phyloP scores from a whole-genome alignment of 495 filamentous ascomycete species.

The Cryomyces antarcticus region DNA sequence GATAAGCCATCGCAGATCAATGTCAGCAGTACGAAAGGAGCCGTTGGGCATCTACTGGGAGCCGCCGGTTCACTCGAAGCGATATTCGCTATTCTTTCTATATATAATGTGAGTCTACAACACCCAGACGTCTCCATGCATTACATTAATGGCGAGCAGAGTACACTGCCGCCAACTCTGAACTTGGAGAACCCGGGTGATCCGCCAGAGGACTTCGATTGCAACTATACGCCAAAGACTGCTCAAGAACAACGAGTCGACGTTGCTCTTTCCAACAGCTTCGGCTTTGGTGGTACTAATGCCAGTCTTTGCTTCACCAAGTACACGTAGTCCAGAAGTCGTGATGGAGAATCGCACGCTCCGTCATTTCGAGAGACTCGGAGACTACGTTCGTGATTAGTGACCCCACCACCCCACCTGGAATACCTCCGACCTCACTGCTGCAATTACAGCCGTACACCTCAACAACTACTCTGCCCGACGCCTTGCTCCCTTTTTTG shows the following conservation, averaged over 20 bases:
- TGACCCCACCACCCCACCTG: too few species aligned
- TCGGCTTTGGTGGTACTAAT: slow-evolving; percentile 96
- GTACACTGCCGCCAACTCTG: slow-evolving; percentile 66
- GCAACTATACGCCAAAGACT: slow-evolving; percentile 64
- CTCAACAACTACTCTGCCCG: too few species aligned
- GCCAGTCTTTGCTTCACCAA: slow-evolving; percentile 67
- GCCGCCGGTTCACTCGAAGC: slow-evolving; percentile 82
- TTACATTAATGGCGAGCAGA: slow-evolving; percentile 25
- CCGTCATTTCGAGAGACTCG: too few species aligned
- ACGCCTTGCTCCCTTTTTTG: too few species aligned
- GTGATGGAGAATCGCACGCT: too few species aligned
- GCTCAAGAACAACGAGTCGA: slow-evolving; percentile 51
- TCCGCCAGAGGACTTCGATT: slow-evolving; percentile 40
- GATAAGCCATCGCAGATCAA: slow-evolving; percentile 44
- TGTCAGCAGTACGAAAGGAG: slow-evolving; percentile 84
- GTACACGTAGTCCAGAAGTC: slow-evolving; percentile 1
- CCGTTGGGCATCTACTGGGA: slow-evolving; percentile 78
- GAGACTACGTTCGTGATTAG: too few species aligned
- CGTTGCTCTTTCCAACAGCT: slow-evolving; percentile 80
- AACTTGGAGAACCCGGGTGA: slow-evolving; percentile 48
- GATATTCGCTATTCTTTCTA: slow-evolving; percentile 58
- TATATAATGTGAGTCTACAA: slow-evolving; percentile 43
- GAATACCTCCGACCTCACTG: too few species aligned
- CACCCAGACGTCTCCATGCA: slow-evolving; percentile 8
- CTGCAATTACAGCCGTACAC: too few species aligned